A percentile compares a stretch with the other conserved stretches of the same genome.
These are phyloP conservation scores for Sphaerulina populicola DNA, from an alignment of 2,329 filamentous ascomycete genomes.

Conservation along the genomic window DNA sequence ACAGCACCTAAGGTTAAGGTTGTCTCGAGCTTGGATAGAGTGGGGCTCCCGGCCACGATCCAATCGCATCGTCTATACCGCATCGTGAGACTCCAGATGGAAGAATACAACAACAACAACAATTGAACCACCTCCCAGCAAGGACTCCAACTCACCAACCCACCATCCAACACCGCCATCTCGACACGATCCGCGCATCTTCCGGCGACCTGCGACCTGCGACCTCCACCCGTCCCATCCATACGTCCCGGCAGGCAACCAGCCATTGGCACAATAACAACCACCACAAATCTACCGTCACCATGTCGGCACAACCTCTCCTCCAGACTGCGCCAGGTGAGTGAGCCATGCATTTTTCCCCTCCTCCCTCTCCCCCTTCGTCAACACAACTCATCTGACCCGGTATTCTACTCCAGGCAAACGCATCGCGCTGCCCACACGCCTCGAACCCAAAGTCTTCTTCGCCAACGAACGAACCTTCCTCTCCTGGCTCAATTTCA, in stretches of 20 bases:
- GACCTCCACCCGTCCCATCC: background rate
- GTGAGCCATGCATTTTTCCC: background rate
- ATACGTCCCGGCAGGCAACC: background rate
- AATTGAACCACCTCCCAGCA: no score
- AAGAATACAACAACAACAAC: no score
- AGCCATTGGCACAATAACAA: constrained; percentile 1
- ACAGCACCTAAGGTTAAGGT: no score
- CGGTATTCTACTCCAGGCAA: constrained; percentile 57
- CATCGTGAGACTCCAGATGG: no score
- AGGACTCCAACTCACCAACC: no score
- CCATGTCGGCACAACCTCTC: constrained; percentile 92
- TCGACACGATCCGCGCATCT: no score
- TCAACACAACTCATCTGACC: constrained; percentile 6
- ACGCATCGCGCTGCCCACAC: constrained; percentile 92
- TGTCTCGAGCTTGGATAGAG: no score
- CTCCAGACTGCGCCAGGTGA: constrained; percentile 88
- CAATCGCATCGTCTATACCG: no score
- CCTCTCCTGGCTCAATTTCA: constrained; percentile 99
- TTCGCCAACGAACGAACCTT: constrained; percentile 99
- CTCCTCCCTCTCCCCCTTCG: background rate
- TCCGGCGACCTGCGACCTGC: background rate
- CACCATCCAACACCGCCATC: no score
- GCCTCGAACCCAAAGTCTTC: constrained; percentile 99
- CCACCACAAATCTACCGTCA: constrained; percentile 23
- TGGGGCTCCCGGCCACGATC: no score